These are phyloP conservation scores for Mycosphaerella sp. DNA, from an alignment of 2,329 filamentous ascomycete genomes.

Conservation along the genomic window DNA sequence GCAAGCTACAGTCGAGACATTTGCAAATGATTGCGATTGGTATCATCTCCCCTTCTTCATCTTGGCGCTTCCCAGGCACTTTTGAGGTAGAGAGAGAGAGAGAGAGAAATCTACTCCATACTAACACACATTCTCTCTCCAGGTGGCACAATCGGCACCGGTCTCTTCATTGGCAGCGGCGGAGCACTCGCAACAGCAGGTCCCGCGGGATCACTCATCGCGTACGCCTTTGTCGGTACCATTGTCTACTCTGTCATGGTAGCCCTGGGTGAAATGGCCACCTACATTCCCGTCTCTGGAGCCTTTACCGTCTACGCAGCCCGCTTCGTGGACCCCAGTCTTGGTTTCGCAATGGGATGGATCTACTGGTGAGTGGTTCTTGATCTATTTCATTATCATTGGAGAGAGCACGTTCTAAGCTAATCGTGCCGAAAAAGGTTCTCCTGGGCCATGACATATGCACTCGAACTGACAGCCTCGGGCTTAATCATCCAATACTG, in stretches of 20 bases:
- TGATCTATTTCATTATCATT: too few relatives aligned
- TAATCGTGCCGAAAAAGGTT: slow-evolving; percentile 17
- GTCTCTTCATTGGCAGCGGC: slow-evolving; percentile 40
- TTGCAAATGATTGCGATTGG: slow-evolving; percentile 37
- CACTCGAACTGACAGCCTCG: slow-evolving; percentile 36
- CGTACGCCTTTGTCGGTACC: slow-evolving; percentile 41
- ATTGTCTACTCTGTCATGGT: slow-evolving; percentile 46
- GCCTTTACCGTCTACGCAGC: slow-evolving; percentile 47
- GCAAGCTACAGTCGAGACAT: slow-evolving; percentile 33
- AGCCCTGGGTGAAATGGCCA: slow-evolving; percentile 51
- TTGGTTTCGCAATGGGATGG: slow-evolving; percentile 47
- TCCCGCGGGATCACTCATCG: slow-evolving; percentile 42
- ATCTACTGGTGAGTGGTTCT: slow-evolving; percentile 31
- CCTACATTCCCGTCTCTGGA: slow-evolving; percentile 54
- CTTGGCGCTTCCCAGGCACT: background rate
- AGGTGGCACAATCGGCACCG: slow-evolving; percentile 29
- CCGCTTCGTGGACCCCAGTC: slow-evolving; percentile 40
- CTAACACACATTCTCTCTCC: background rate
- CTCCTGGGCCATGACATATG: slow-evolving; percentile 39
- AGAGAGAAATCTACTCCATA: background rate
- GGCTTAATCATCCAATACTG: slow-evolving; percentile 38
- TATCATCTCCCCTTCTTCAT: background rate
- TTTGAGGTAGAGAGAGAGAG: background rate
- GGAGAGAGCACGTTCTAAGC: too few relatives aligned
- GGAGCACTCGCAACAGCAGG: slow-evolving; percentile 35